These are phyloP conservation scores for Prunus mongolica DNA, from an alignment of 306 rosid genomes.

Conservation along the genomic window DNA sequence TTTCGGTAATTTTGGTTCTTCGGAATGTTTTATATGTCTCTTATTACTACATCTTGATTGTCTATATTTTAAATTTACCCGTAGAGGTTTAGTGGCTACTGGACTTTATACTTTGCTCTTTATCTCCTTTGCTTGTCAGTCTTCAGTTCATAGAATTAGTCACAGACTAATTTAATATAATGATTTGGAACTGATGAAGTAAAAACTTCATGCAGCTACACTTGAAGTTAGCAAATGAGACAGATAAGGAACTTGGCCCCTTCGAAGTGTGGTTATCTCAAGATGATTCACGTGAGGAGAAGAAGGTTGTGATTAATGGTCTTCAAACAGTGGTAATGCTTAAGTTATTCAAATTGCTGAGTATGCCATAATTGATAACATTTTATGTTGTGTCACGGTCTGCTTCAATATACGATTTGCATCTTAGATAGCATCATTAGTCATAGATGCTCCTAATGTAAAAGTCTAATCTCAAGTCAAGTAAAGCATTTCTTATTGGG, in stretches of 20 bases:
- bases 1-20: conserved; percentile 48
- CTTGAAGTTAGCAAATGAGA: conserved; percentile 61
- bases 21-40: conserved; percentile 5
- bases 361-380: neutral
- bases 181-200: conserved; percentile 30
- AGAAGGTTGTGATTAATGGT: conserved; percentile 72
- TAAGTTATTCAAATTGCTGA: neutral
- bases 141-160: conserved; percentile 12
- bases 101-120: conserved; percentile 15
- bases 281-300: conserved; percentile 44
- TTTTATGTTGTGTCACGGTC: too few species aligned
- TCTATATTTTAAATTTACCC: neutral
- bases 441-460: neutral
- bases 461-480: neutral
- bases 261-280: conserved; percentile 71
- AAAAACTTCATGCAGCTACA: conserved; percentile 58
- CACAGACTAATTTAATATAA: neutral
- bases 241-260: conserved; percentile 82
- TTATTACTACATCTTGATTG: conserved; percentile 22
- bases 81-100: conserved; percentile 18
- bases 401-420: neutral
- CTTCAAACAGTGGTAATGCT: conserved; percentile 74
- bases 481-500: neutral
- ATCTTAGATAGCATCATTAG: neutral
- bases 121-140: neutral